These are phyloP conservation scores for Geranium rotundifolium DNA, from an alignment of 345 rosid genomes.

Conservation along the genomic window DNA sequence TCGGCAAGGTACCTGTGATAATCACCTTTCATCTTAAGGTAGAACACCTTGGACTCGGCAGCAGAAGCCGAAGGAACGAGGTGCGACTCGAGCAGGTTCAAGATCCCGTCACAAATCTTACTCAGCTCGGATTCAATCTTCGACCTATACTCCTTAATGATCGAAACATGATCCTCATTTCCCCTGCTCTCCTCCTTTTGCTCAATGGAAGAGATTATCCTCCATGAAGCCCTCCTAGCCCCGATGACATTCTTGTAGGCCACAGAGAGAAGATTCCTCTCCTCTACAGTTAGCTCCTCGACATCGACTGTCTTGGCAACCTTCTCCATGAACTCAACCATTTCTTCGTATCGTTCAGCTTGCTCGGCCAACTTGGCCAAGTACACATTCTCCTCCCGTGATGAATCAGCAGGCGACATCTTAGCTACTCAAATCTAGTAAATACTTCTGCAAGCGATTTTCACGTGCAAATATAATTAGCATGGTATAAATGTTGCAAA, in stretches of 20 bases:
- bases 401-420: slow-evolving; percentile 57
- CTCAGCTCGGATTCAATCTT: slow-evolving; percentile 80
- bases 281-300: slow-evolving; percentile 90
- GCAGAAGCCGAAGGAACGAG: slow-evolving; percentile 73
- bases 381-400: slow-evolving; percentile 86
- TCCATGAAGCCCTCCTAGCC: slow-evolving; percentile 99
- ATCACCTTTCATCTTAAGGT: slow-evolving; percentile 97
- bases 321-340: slow-evolving; percentile 97
- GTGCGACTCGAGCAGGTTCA: slow-evolving; percentile 76
- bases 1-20: slow-evolving; percentile 92
- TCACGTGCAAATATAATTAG: neutral
- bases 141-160: slow-evolving; percentile 76
- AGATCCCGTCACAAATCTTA: slow-evolving; percentile 86
- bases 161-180: slow-evolving; percentile 63
- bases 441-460: slow-evolving; percentile 7
- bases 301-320: slow-evolving; percentile 73
- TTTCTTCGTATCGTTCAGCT: slow-evolving; percentile 94
- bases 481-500: neutral
- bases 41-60: slow-evolving; percentile 91
- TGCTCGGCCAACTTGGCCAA: slow-evolving; percentile 96
- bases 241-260: slow-evolving; percentile 98
- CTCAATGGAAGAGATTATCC: slow-evolving; percentile 96
- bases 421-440: slow-evolving; percentile 18
- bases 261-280: slow-evolving; percentile 87
- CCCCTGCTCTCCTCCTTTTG: slow-evolving; percentile 97